These are phyloP conservation scores for Leucocoprinus sp. DNA, from an alignment of 768 basidiomycete genomes.

Conservation along the genomic window DNA sequence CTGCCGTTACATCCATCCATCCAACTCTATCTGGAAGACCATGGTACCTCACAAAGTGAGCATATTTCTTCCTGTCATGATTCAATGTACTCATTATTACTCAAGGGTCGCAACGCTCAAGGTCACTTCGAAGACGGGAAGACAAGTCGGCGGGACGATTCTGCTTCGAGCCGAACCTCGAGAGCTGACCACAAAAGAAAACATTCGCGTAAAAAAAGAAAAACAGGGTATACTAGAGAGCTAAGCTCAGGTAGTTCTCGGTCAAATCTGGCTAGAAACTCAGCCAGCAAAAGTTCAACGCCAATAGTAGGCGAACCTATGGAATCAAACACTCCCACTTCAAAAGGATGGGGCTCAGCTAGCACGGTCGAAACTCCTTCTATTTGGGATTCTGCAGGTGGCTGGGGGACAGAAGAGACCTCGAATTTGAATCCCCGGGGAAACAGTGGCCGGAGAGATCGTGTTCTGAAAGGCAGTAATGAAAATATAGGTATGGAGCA, in stretches of 20 bases:
- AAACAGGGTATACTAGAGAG: background rate
- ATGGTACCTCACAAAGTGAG: conserved; percentile 3
- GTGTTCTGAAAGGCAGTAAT: background rate
- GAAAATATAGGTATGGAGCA: background rate
- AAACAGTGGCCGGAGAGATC: background rate
- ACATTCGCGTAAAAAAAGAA: background rate
- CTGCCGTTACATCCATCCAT: conserved; percentile 13
- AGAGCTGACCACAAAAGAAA: background rate
- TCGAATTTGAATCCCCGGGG: background rate
- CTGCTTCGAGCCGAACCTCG: background rate
- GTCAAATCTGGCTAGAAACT: background rate
- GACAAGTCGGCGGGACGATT: background rate
- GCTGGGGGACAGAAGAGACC: background rate
- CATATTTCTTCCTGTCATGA: background rate
- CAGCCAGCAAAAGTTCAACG: background rate
- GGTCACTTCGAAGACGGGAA: background rate
- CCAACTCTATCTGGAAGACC: conserved; percentile 4
- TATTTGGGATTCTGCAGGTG: background rate
- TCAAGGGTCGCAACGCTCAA: background rate
- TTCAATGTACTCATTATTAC: background rate
- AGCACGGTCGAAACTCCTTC: background rate
- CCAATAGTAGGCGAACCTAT: background rate
- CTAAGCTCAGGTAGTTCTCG: background rate
- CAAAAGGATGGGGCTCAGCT: background rate
- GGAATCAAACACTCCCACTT: background rate